Evolutionary conservation across 441 rosid species (phyloP).

Genomic region (Erodium moschatum): DNA sequence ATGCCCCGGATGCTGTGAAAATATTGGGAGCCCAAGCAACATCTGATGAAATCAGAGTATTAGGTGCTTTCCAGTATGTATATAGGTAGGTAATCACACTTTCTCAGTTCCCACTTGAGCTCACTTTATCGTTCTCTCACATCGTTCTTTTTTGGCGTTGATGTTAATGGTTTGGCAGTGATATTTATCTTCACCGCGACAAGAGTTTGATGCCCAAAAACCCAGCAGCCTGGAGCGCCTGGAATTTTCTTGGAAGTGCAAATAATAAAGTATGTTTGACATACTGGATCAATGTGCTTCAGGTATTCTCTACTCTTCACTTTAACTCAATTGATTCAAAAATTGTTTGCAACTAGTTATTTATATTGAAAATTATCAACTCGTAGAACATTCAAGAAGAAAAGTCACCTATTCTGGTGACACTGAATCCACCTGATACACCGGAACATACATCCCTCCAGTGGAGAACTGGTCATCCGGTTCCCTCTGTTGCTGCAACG

Average conservation of each 20-base stretch:
- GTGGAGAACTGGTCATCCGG: constrained; percentile 81
- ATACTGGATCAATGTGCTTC: constrained; percentile 86
- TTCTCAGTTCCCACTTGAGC: not conserved
- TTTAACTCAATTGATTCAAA: no score
- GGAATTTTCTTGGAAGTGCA: constrained; percentile 73
- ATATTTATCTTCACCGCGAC: constrained; percentile 69
- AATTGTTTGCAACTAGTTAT: no score
- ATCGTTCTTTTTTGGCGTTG: not conserved
- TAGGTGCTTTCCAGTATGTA: constrained; percentile 78
- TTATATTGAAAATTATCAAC: no score
- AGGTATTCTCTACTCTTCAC: constrained; percentile 9
- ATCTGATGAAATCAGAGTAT: constrained; percentile 61
- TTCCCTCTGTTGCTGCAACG: constrained; percentile 70
- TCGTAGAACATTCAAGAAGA: constrained; percentile 31
- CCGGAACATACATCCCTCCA: constrained; percentile 54
- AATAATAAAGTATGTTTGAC: constrained; percentile 60
- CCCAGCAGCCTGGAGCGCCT: constrained; percentile 79
- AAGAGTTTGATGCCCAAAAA: constrained; percentile 63
- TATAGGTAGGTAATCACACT: constrained; percentile 38
- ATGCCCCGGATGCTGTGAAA: constrained; percentile 67
- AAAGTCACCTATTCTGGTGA: constrained; percentile 51
- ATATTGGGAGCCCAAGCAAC: constrained; percentile 59
- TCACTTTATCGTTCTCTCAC: not conserved
- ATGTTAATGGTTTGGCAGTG: constrained; percentile 39
- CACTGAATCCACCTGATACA: constrained; percentile 54